Conservation (phyloP, 2,329 filamentous ascomycete genomes). For the Podosphaera fusca region DNA sequence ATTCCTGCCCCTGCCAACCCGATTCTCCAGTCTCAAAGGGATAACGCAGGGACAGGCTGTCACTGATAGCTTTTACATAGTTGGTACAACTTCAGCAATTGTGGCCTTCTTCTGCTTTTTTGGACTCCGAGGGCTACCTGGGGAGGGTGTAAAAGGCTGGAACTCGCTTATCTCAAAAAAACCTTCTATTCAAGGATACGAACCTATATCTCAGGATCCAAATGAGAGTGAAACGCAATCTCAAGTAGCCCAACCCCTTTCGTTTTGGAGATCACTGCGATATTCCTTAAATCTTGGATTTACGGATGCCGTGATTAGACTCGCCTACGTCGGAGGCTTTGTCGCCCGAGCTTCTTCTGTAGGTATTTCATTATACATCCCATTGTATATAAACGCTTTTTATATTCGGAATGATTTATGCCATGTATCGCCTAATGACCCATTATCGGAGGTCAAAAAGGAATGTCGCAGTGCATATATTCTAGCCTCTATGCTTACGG, state of each 20-base stretch:
- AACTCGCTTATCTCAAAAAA: constrained; percentile 26
- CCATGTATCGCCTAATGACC: constrained; percentile 37
- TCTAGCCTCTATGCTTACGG: constrained; percentile 66
- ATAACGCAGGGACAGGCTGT: constrained; percentile 53
- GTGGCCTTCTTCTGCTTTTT: constrained; percentile 58
- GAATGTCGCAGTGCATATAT: constrained; percentile 74
- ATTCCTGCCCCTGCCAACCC: constrained; percentile 71
- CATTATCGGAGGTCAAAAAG: constrained; percentile 53
- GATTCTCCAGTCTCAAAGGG: constrained; percentile 48
- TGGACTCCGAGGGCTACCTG: constrained; percentile 44
- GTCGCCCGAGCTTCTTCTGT: constrained; percentile 88
- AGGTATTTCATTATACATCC: constrained; percentile 84
- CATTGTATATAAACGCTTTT: constrained; percentile 76
- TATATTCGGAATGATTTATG: constrained; percentile 68
- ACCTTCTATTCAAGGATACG: constrained; percentile 4
- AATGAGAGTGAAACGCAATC: background rate
- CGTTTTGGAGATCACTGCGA: constrained; percentile 36
- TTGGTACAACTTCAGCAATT: constrained; percentile 45
- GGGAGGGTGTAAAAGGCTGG: constrained; percentile 61
- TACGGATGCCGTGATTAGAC: constrained; percentile 51
- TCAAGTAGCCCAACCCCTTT: constrained; percentile 16
- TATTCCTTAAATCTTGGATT: constrained; percentile 47
- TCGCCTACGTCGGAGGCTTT: constrained; percentile 84
- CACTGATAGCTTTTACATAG: constrained; percentile 68
- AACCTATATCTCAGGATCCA: constrained; percentile 3